These are phyloP conservation scores for Huntiella omanensis DNA, from an alignment of 2,329 filamentous ascomycete species.

Conservation along the genomic window DNA sequence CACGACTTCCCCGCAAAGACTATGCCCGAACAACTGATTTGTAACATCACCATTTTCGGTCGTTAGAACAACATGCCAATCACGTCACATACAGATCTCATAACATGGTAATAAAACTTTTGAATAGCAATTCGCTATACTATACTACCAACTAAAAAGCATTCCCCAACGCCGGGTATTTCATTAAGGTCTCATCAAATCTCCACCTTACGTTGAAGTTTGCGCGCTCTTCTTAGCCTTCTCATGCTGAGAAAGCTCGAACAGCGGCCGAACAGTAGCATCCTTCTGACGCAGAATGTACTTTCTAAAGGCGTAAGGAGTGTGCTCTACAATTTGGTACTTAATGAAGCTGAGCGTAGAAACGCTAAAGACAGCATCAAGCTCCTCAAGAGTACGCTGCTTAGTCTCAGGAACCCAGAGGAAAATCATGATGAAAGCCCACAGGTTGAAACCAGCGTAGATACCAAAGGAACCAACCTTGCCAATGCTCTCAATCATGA, in stretches of 20 bases:
- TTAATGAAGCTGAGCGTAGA: slow-evolving; percentile 22
- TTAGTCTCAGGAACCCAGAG: slow-evolving; percentile 41
- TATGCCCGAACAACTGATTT: too few species aligned
- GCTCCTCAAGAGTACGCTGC: slow-evolving; percentile 31
- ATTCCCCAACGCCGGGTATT: too few species aligned
- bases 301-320: slow-evolving; percentile 21
- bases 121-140: too few species aligned
- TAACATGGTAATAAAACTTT: too few species aligned
- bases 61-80: too few species aligned
- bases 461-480: slow-evolving; percentile 24
- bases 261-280: slow-evolving; percentile 8
- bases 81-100: too few species aligned
- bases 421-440: slow-evolving; percentile 37
- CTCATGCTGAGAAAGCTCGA: slow-evolving; percentile 7
- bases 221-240: background rate
- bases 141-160: too few species aligned
- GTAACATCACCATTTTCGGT: too few species aligned
- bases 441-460: slow-evolving; percentile 35
- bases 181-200: too few species aligned
- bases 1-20: too few species aligned
- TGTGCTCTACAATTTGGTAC: slow-evolving; percentile 22
- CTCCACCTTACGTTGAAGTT: too few species aligned
- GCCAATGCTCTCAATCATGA: slow-evolving; percentile 20
- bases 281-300: slow-evolving; percentile 13
- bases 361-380: slow-evolving; percentile 29